Evolutionary conservation across 2,329 filamentous ascomycete species (phyloP).

Genomic region (Colletotrichum zoysiae): DNA sequence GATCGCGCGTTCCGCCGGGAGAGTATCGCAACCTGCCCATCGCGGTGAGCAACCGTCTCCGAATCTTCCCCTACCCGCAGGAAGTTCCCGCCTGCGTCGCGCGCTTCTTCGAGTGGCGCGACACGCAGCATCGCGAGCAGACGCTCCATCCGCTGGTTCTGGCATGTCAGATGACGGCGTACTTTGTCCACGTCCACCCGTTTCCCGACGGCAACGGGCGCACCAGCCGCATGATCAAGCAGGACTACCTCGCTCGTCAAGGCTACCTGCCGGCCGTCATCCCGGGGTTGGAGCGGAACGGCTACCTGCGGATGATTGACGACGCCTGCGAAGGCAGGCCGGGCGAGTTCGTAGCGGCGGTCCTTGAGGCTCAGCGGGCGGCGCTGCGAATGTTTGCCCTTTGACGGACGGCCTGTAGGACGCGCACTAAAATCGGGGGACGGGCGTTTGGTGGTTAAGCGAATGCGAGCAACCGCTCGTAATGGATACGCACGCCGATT

Average conservation of each 20-base stretch:
- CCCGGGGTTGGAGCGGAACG: slow-evolving; percentile 34
- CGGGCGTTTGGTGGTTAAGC: neutral
- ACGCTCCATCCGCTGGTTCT: slow-evolving; percentile 44
- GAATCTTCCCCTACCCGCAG: slow-evolving; percentile 44
- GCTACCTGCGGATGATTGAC: slow-evolving; percentile 44
- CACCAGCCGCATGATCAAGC: slow-evolving; percentile 43
- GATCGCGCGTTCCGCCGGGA: slow-evolving; percentile 32
- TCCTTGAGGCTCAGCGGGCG: slow-evolving; percentile 39
- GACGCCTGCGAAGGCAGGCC: slow-evolving; percentile 41
- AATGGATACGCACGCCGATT: too few species aligned
- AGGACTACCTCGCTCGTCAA: slow-evolving; percentile 45
- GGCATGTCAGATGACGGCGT: slow-evolving; percentile 42
- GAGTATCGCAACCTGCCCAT: slow-evolving; percentile 43
- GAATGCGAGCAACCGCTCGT: slow-evolving; percentile 14
- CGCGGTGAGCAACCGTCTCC: slow-evolving; percentile 42
- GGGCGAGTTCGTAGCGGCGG: slow-evolving; percentile 32
- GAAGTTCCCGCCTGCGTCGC: slow-evolving; percentile 42
- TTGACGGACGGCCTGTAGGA: neutral
- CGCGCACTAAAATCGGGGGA: neutral
- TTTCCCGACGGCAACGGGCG: slow-evolving; percentile 46
- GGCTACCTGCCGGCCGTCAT: slow-evolving; percentile 44
- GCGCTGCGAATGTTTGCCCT: slow-evolving; percentile 27
- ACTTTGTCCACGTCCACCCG: slow-evolving; percentile 44
- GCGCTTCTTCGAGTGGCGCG: slow-evolving; percentile 41
- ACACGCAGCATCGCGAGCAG: slow-evolving; percentile 36